phyloP scores from a whole-genome alignment of 768 basidiomycete genomes.

The Pisolithus orientalis region DNA sequence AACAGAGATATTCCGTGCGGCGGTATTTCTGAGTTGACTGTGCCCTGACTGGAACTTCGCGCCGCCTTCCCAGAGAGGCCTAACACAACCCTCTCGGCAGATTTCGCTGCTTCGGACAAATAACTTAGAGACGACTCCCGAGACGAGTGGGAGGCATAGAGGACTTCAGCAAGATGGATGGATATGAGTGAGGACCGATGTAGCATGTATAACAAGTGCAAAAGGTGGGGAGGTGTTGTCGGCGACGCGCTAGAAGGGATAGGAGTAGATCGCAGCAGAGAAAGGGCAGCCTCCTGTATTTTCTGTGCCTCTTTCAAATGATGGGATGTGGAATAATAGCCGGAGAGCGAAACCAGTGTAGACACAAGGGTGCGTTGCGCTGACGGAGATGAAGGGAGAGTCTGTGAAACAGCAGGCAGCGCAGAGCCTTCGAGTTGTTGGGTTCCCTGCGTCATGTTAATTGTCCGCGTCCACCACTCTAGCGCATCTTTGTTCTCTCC shows the following conservation, averaged over 20 bases:
- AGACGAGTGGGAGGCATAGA: conserved; percentile 43
- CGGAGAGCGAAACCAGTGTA: conserved; percentile 64
- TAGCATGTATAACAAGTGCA: conserved; percentile 61
- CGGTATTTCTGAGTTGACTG: conserved; percentile 31
- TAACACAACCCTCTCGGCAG: conserved; percentile 58
- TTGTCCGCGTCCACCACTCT: conserved; percentile 61
- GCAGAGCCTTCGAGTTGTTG: conserved; percentile 13
- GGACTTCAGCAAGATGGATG: conserved; percentile 68
- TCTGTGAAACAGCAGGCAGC: conserved; percentile 28
- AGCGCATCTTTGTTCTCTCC: conserved; percentile 49
- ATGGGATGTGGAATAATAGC: conserved; percentile 57
- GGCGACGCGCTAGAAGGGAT: conserved; percentile 37
- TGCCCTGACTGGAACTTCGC: conserved; percentile 28
- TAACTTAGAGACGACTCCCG: conserved; percentile 45
- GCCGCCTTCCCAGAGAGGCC: conserved; percentile 41
- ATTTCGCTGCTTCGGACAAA: conserved; percentile 56
- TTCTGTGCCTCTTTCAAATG: conserved; percentile 48
- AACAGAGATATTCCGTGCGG: conserved; percentile 37
- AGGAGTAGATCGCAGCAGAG: conserved; percentile 48
- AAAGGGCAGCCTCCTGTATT: conserved; percentile 50
- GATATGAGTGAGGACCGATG: conserved; percentile 72
- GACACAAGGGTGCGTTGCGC: conserved; percentile 58
- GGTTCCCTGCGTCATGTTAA: conserved; percentile 39
- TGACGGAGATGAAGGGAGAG: conserved; percentile 48
- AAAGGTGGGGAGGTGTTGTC: conserved; percentile 48